Conservation (phyloP, 2,329 filamentous ascomycete species). For the Cladosporium sp. region DNA sequence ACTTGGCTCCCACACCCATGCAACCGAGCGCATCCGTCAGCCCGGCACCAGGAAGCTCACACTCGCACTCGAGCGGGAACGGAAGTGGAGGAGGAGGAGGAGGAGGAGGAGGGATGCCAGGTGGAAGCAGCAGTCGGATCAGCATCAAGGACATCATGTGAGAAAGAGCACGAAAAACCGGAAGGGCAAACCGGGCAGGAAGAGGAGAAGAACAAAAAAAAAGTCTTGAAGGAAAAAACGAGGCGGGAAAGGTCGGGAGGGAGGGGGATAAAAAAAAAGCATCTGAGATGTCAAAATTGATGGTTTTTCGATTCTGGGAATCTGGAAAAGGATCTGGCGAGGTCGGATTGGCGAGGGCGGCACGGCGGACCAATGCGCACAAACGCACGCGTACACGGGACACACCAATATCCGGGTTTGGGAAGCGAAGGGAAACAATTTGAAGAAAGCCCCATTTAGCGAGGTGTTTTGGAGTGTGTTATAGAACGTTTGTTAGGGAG, state of each 20-base stretch:
- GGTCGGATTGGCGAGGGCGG: not conserved
- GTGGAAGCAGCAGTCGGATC: slow-evolving; percentile 28
- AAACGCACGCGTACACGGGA: not conserved
- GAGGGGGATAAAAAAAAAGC: too few relatives aligned
- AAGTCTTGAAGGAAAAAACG: not conserved
- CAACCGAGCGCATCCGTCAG: slow-evolving; percentile 4
- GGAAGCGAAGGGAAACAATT: not conserved
- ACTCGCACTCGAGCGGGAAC: slow-evolving; percentile 21
- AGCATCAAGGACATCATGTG: slow-evolving; percentile 42
- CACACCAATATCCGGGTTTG: not conserved
- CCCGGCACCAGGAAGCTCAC: slow-evolving; percentile 10
- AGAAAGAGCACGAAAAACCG: slow-evolving; percentile 2
- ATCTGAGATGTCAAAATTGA: not conserved
- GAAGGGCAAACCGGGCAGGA: not conserved
- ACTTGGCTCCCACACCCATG: slow-evolving; percentile 1
- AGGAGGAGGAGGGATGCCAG: slow-evolving; percentile 26
- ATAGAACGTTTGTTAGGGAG: not conserved
- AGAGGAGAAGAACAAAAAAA: not conserved
- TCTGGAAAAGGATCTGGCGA: not conserved
- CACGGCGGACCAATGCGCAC: not conserved
- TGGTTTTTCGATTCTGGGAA: not conserved
- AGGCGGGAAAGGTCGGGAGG: not conserved
- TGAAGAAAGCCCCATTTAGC: not conserved
- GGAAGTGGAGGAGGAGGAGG: slow-evolving; percentile 28
- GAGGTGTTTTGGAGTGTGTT: slow-evolving; percentile 4